Base-by-base conservation (phyloP, 2,329 filamentous ascomycete species). In the Scedosporium minutisporum region DNA sequence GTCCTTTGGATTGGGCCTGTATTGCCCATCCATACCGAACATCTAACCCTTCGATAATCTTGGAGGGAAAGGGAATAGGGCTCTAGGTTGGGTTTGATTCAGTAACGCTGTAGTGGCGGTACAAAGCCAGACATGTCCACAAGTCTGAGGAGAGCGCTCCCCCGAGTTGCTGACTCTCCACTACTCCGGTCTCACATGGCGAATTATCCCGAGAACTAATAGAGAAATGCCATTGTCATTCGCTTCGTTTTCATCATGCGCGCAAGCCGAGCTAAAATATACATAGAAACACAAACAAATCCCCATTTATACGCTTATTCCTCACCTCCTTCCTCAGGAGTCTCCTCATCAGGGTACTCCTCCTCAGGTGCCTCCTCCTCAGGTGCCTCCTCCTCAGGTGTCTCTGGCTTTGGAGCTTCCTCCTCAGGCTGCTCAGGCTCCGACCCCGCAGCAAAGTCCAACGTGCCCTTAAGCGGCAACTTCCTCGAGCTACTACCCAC, bases 401-500 rank as follows among this genome's bases (percentile, higher is more conserved):
- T 16, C 12, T 58, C 55, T 14, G 16, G 9, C 55, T 38, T 29
- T 4, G 51, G 51, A 6, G 33, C 9, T 38, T 23, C 46, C 46
- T 51, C 46, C 46, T 51, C n/a, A 4, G n/a, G 25, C 57, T 42
- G 25, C 33, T 59, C 33, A 23, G 16, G 18, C n/a, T 29, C 29
- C 9, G n/a, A 3, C 57, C 29, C 41, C 38, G 10, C 46, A 23
- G 21, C 46, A 53, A 46, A 38, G 21, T 38, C 59, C 59, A 61
- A 46, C 46, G n/a, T 61, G 10, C 14, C 73, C 44, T 66, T 71
- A 41, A 85, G 74, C 1, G 78, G 77, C 69, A 86, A 69, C 68
- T 85, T 78, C 59, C 83, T 75, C 63, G 82, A 85, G 69, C 80
- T 84, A 66, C 78, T 75, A 2, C 83, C 83, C 6, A 86, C 80